These are phyloP conservation scores for Aspergillus hortae DNA, from an alignment of 2,329 filamentous ascomycete genomes.

Conservation along the genomic window DNA sequence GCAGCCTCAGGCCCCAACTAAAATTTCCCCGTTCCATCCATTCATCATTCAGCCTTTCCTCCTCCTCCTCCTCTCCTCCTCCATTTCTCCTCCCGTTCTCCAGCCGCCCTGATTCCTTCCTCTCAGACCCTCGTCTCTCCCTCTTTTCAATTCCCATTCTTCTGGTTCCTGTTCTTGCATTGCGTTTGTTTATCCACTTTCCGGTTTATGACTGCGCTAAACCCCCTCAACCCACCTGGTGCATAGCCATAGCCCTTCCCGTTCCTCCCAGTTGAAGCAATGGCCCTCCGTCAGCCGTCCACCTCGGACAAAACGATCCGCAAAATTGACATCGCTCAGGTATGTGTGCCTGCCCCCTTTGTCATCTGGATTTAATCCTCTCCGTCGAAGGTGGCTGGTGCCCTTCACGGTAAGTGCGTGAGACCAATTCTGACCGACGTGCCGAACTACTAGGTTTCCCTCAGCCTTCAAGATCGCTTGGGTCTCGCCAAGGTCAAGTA, in stretches of 20 bases:
- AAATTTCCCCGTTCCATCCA: too few relatives aligned
- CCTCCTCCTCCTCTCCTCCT: too few relatives aligned
- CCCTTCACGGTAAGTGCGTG: background rate
- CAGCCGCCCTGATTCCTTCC: too few relatives aligned
- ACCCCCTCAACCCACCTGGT: constrained; percentile 2
- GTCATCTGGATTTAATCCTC: background rate
- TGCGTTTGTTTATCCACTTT: background rate
- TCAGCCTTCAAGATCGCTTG: constrained; percentile 87
- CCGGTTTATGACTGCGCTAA: background rate
- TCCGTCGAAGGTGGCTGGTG: background rate
- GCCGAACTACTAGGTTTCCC: constrained; percentile 67
- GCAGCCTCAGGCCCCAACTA: too few relatives aligned
- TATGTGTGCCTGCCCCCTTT: constrained; percentile 17
- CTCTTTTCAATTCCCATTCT: background rate
- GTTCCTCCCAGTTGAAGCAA: constrained; percentile 21
- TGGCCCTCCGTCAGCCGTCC: constrained; percentile 29
- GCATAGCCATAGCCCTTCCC: constrained; percentile 10
- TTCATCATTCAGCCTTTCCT: too few relatives aligned
- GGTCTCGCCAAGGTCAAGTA: constrained; percentile 97
- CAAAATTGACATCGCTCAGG: constrained; percentile 42
- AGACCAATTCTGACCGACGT: constrained; percentile 18
- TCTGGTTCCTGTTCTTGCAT: background rate
- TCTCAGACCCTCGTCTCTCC: background rate
- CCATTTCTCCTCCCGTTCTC: too few relatives aligned
- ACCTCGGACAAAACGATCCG: constrained; percentile 38